Percentiles rank a stretch among this genome's conserved stretches.
phyloP scores from a whole-genome alignment of 257 asterid species.

The Solanum bukasovii region DNA sequence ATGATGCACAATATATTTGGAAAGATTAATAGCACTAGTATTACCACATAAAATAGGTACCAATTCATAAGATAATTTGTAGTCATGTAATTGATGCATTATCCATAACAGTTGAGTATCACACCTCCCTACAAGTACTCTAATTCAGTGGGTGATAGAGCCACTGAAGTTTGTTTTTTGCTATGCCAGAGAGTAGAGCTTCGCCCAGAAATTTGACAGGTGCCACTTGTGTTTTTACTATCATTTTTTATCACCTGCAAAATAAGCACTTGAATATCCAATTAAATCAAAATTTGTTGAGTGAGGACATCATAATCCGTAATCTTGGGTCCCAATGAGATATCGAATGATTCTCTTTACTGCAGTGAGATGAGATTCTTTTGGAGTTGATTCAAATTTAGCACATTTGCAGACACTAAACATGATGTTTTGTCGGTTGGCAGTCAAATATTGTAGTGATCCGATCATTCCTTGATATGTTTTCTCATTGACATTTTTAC shows the following conservation, averaged over 20 bases:
- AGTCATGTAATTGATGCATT: neutral
- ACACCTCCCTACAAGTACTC: neutral
- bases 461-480: neutral
- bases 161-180: neutral
- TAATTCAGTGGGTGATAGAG: neutral
- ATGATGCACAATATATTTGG: neutral
- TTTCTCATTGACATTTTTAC: neutral
- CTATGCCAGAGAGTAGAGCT: neutral
- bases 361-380: neutral
- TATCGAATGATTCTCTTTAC: neutral
- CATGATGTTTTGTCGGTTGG: neutral
- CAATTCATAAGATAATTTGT: neutral
- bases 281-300: neutral
- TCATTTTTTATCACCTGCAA: neutral
- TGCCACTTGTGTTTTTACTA: neutral
- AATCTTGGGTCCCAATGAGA: neutral
- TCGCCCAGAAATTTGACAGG: neutral
- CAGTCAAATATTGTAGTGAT: neutral
- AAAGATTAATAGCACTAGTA: neutral
- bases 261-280: neutral
- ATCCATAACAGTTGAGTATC: neutral
- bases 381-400: neutral
- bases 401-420: neutral
- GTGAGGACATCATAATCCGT: neutral
- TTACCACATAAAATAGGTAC: neutral